These are phyloP conservation scores for Rhynchospora breviuscula DNA, from an alignment of 176 grass and related monocot genomes.

Conservation along the genomic window DNA sequence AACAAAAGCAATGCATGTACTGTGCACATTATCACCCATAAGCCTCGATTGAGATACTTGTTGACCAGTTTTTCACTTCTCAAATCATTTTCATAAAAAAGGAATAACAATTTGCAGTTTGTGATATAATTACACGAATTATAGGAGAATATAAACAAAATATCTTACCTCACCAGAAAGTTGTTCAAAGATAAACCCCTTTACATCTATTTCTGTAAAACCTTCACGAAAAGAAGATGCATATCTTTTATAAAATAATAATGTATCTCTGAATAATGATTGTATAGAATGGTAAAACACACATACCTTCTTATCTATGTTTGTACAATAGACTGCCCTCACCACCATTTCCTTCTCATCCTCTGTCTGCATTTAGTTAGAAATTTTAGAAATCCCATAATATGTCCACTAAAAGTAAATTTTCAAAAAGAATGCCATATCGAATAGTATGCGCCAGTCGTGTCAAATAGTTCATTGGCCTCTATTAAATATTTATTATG, in stretches of 20 bases:
- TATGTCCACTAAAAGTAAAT: neutral
- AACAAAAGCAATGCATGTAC: slow-evolving; percentile 86
- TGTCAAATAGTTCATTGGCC: neutral
- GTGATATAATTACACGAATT: neutral
- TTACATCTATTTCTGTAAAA: slow-evolving; percentile 81
- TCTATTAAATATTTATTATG: too few relatives aligned
- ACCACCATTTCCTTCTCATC: slow-evolving; percentile 97
- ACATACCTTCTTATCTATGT: slow-evolving; percentile 91
- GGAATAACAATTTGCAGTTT: neutral
- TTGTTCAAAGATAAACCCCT: slow-evolving; percentile 75
- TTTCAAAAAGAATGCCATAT: neutral
- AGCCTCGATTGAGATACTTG: slow-evolving; percentile 82
- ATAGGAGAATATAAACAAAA: neutral
- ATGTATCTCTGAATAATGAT: neutral
- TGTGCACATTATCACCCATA: slow-evolving; percentile 86
- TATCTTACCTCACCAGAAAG: slow-evolving; percentile 75
- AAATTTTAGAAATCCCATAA: neutral
- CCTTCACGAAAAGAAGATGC: slow-evolving; percentile 34
- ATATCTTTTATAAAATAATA: slow-evolving; percentile 10
- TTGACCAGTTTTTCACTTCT: slow-evolving; percentile 12
- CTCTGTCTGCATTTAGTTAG: slow-evolving; percentile 44
- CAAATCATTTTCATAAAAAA: neutral
- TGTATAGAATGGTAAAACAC: neutral
- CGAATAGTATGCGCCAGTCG: neutral
- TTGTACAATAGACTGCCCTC: slow-evolving; percentile 94